Percentiles rank a stretch among this genome's conserved stretches.
These are phyloP conservation scores for Kalmusia sp. DNA, from an alignment of 2,329 filamentous ascomycete genomes.

Conservation along the genomic window DNA sequence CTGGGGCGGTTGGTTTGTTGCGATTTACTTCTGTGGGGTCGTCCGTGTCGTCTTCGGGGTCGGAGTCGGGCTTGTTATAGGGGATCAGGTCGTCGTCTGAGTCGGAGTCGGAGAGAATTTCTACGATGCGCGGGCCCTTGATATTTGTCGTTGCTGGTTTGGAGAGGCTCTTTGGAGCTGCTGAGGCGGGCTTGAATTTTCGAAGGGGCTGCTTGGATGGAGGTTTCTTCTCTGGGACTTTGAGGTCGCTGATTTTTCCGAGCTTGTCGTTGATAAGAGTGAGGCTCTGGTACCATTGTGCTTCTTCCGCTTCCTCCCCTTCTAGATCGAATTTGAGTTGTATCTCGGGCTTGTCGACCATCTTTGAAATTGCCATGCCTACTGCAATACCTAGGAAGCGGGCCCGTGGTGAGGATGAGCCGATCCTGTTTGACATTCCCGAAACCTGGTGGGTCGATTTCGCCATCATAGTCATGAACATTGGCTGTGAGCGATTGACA, in stretches of 20 bases:
- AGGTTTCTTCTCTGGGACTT: constrained; percentile 8
- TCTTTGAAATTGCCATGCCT: constrained; percentile 72
- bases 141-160: constrained; percentile 28
- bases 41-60: constrained; percentile 90
- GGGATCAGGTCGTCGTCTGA: constrained; percentile 70
- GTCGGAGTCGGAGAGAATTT: constrained; percentile 58
- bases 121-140: constrained; percentile 55
- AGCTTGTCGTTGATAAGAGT: constrained; percentile 67
- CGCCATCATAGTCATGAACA: constrained; percentile 72
- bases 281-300: constrained; percentile 75
- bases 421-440: constrained; percentile 83
- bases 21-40: constrained; percentile 86
- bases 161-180: constrained; percentile 13
- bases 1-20: constrained; percentile 82
- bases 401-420: constrained; percentile 74
- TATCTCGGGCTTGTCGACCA: constrained; percentile 72
- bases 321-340: constrained; percentile 85
- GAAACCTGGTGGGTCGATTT: constrained; percentile 77
- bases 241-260: constrained; percentile 52
- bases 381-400: constrained; percentile 89
- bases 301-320: constrained; percentile 76
- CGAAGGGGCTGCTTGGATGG: neutral
- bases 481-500: constrained; percentile 69
- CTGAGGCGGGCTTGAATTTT: constrained; percentile 12
- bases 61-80: constrained; percentile 86